Evolutionary conservation across 106 monocot genomes (phyloP).

Genomic region (Gastrodia elata): DNA sequence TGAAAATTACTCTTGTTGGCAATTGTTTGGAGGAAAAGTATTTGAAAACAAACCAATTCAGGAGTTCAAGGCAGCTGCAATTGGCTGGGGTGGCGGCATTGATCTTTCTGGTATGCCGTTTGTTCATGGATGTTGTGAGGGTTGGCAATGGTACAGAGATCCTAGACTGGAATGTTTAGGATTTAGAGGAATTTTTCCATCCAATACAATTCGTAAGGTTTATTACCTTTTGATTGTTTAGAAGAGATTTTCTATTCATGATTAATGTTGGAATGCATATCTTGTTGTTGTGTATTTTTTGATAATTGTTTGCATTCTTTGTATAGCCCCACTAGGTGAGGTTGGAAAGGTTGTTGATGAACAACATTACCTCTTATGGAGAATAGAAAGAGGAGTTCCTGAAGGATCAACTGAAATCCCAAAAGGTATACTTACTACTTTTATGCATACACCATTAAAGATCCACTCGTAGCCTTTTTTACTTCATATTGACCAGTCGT

Average conservation of each 20-base stretch:
- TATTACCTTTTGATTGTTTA: neutral
- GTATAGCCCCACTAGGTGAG: constrained; percentile 89
- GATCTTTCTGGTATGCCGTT: constrained; percentile 45
- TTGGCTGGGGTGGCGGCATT: constrained; percentile 67
- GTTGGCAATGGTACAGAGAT: constrained; percentile 89
- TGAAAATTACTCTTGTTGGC: constrained; percentile 76
- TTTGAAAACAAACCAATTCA: constrained; percentile 18
- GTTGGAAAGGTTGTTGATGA: constrained; percentile 70
- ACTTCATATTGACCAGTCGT: neutral
- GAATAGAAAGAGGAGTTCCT: constrained; percentile 80
- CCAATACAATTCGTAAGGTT: constrained; percentile 65
- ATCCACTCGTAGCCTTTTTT: neutral
- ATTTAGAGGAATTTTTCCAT: constrained; percentile 88
- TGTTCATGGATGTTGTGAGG: constrained; percentile 44
- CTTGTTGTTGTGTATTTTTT: neutral
- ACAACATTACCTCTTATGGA: constrained; percentile 66
- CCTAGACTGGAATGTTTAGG: constrained; percentile 71
- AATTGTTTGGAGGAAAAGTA: constrained; percentile 58
- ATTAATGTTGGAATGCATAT: neutral
- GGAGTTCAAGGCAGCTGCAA: constrained; percentile 53
- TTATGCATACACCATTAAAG: neutral
- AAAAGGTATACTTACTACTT: constrained; percentile 43
- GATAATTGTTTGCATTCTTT: neutral
- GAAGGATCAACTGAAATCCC: constrained; percentile 95
- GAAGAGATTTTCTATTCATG: neutral